phyloP scores from a whole-genome alignment of 2,329 filamentous ascomycete genomes.

The Scedosporium minutisporum region DNA sequence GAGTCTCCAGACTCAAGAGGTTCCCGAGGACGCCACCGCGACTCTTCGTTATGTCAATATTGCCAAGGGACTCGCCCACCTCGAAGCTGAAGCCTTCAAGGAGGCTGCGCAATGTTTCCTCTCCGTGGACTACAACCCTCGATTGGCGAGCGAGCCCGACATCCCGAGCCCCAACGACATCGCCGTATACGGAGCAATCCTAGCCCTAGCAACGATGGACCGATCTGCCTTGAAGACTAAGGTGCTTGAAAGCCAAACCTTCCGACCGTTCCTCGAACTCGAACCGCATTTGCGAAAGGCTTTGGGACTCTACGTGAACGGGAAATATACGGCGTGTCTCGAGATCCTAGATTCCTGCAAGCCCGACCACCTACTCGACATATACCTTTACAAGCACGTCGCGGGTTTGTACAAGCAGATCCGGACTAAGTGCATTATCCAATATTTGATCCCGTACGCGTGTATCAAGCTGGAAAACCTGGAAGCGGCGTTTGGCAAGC shows the following conservation, averaged over 20 bases:
- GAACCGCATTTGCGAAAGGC: conserved; percentile 92
- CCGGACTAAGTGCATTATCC: conserved; percentile 82
- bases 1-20: conserved; percentile 30
- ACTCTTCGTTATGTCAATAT: neutral
- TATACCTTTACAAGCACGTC: conserved; percentile 72
- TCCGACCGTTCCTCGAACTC: conserved; percentile 80
- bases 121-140: neutral
- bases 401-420: conserved; percentile 61
- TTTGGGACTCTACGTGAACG: conserved; percentile 79
- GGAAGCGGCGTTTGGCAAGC: conserved; percentile 62
- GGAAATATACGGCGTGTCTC: conserved; percentile 79
- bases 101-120: conserved; percentile 8
- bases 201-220: conserved; percentile 83
- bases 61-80: conserved; percentile 42
- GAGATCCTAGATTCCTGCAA: conserved; percentile 72
- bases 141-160: conserved; percentile 23
- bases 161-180: conserved; percentile 78
- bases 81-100: conserved; percentile 45
- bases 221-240: conserved; percentile 61
- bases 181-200: conserved; percentile 82
- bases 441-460: conserved; percentile 87
- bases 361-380: conserved; percentile 80
- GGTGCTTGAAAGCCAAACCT: conserved; percentile 71
- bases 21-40: conserved; percentile 31
- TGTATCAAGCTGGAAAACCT: conserved; percentile 74